Evolutionary conservation across 2,329 filamentous ascomycete species (phyloP), one percentile per base, ranked within the genome.

Genomic region (Cytospora schulzeri): DNA sequence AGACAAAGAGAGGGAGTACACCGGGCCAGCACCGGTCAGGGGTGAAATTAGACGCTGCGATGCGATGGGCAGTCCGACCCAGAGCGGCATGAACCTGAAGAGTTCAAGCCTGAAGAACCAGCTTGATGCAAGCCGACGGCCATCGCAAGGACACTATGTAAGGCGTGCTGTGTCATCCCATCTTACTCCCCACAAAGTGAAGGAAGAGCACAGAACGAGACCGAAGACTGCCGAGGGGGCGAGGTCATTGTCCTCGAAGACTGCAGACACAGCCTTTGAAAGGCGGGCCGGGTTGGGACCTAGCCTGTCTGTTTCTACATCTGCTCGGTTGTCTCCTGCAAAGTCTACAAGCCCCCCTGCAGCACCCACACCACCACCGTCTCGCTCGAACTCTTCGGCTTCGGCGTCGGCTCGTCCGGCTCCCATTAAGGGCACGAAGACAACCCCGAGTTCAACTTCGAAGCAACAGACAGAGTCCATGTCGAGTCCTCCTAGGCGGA

Each of bases 41-140:
- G 9, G 9, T 29, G 19, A 14, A 19, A 45, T 51, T 12, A 14
- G 45, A n/a, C n/a, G 11, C 17, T n/a, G 22, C 28, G 4, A 29
- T 24, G 52, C 45, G 17, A 12, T 35, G 45, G 17, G 29, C 19
- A 64, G 28, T 15, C 53, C 31, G 29, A 14, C 61, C 22, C 35
- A 35, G 19, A 19, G 41, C 26, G 62, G 55, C n/a, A 19, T 45
- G 41, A 57, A 28, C 11, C 12, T 55, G 15, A 57, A 53, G 14
- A 45, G 38, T 55, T 22, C 59, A n/a, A 62, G 58, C 17, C 45
- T 67, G 41, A 67, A 67, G 28, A 62, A 58, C 0, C 65, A 67
- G 26, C 65, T 67, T 24, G 65, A 67, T 22, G 50, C 58, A 11
- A 62, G 60, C n/a, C 60, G 60, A 9, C 60, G 60, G 41, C 60